Percentiles rank a stretch among this genome's conserved stretches.
These are phyloP conservation scores for Pleurotus djamor DNA, from an alignment of 768 basidiomycete genomes.

Conservation along the genomic window DNA sequence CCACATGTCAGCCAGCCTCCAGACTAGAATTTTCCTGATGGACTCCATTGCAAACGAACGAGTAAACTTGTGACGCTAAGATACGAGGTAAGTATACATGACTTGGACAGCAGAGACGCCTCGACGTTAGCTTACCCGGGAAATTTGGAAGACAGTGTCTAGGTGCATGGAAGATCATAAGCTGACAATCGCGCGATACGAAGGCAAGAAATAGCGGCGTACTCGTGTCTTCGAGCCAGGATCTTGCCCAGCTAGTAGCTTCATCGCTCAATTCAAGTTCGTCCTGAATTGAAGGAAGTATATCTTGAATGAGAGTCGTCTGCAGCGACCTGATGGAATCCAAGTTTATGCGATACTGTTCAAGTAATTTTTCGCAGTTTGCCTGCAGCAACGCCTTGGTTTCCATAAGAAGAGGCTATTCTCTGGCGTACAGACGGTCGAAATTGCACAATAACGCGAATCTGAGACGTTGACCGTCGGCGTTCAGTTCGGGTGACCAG, in stretches of 20 bases:
- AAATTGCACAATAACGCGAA: no score
- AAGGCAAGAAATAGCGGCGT: conserved; percentile 23
- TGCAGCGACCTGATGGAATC: conserved; percentile 46
- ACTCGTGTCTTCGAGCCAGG: conserved; percentile 71
- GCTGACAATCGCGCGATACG: conserved; percentile 11
- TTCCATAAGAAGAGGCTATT: conserved; percentile 19
- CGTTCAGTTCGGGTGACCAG: no score
- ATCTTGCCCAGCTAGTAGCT: conserved; percentile 47
- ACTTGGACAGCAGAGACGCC: conserved; percentile 9
- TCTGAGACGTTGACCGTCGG: no score
- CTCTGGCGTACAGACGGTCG: no score
- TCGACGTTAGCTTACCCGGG: conserved; percentile 43
- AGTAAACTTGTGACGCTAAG: conserved; percentile 67
- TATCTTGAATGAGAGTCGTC: conserved; percentile 47
- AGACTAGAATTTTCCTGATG: conserved; percentile 49
- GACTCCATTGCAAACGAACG: conserved; percentile 61
- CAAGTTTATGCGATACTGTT: conserved; percentile 48
- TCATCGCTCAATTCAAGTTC: conserved; percentile 51
- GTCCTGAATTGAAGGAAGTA: conserved; percentile 57
- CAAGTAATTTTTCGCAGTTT: conserved; percentile 45
- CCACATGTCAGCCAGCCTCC: conserved; percentile 51
- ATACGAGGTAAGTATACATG: conserved; percentile 8
- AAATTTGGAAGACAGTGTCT: conserved; percentile 61
- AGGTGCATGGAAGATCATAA: conserved; percentile 5
- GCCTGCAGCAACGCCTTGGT: conserved; percentile 37